Evolutionary conservation across 2,329 filamentous ascomycete species (phyloP), one percentile per base, ranked within the genome.

Genomic region (Malbranchea zuffiana): DNA sequence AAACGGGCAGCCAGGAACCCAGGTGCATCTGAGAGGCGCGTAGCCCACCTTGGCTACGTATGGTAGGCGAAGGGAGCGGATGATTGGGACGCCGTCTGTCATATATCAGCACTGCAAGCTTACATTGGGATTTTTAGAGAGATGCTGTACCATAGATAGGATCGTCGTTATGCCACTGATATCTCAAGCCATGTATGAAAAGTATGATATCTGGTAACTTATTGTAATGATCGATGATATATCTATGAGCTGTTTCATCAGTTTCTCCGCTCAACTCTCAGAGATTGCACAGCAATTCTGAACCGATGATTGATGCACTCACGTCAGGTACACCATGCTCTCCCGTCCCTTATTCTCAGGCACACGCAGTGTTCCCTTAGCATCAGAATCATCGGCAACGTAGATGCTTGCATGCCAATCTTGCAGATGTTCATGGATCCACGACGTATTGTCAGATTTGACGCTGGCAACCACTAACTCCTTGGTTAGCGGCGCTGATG

Each of bases 351-450:
- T 63, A 41, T 64, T 64, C 28, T 48, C 46, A 3, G 65, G 57
- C 10, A 75, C 68, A 0, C 65, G 71, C 43, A 72, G 53, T n/a
- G n/a, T n/a, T n/a, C n/a, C n/a, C 13, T 57, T 43, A 3, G 69
- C 67, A 4, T 44, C 44, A 20, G 62, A 55, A 46, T 72, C 62
- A 45, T 76, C 65, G 35, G 70, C 69, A 17, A 72, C 62, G 50
- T 75, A 75, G 40, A 74, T 61, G 41, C 62, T 71, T 50, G 67
- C 66, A 41, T 64, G 59, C 69, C 69, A 73, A 15, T 61, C 57
- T 1, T 60, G 54, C 21, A 63, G 55, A 41, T 55, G 44, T 21
- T 61, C 50, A 16, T 49, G 49, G 24, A 63, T 35, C 61, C 61
- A 64, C 4, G 57, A 55, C 5, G 55, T 59, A 45, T 64, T 52